phyloP scores from a whole-genome alignment of 805 yeast genomes.

The Candida nitratophila region DNA sequence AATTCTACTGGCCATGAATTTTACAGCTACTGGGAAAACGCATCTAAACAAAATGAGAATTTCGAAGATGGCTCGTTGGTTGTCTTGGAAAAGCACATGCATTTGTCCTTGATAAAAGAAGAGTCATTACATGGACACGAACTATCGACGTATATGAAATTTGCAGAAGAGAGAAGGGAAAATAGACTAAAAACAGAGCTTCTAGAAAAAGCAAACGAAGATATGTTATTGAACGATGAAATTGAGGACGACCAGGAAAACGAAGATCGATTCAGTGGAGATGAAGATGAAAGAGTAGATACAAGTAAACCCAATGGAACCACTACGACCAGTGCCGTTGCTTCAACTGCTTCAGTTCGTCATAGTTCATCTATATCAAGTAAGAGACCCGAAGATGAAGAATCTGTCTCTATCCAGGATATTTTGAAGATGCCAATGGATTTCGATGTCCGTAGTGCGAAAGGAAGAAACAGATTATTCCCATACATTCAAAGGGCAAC shows the following conservation, averaged over 20 bases:
- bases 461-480: constrained; percentile 59
- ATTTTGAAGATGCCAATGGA: constrained; percentile 43
- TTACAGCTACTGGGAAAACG: constrained; percentile 45
- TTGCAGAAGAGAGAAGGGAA: constrained; percentile 39
- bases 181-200: constrained; percentile 26
- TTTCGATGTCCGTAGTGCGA: constrained; percentile 44
- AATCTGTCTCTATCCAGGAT: constrained; percentile 26
- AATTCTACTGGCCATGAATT: constrained; percentile 44
- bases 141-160: constrained; percentile 38
- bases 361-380: neutral
- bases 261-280: constrained; percentile 11
- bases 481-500: constrained; percentile 58
- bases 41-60: constrained; percentile 28
- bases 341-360: neutral
- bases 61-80: constrained; percentile 59
- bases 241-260: constrained; percentile 23
- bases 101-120: constrained; percentile 34
- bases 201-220: constrained; percentile 27
- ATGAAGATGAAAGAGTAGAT: constrained; percentile 9
- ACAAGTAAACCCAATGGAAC: constrained; percentile 17
- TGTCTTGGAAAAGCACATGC: constrained; percentile 34
- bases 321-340: constrained; percentile 4
- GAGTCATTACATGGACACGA: constrained; percentile 46
- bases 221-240: constrained; percentile 27
- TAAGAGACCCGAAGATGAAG: constrained; percentile 9